A percentile compares a stretch with the other conserved stretches of the same genome.
phyloP scores from a whole-genome alignment of 192 early-diverging fungal species.

The Umbelopsis sp. region DNA sequence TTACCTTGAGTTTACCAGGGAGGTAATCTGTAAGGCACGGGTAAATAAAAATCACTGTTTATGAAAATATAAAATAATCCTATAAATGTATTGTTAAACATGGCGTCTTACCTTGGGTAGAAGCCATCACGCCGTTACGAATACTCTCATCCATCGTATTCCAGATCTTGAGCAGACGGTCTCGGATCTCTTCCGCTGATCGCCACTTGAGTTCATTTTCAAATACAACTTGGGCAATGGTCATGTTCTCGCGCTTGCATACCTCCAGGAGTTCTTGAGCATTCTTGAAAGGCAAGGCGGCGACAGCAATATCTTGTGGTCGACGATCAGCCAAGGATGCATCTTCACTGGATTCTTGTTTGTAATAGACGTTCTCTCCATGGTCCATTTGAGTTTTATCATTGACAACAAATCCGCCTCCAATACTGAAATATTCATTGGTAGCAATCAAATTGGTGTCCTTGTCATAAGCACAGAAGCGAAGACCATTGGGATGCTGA shows the following conservation, averaged over 20 bases:
- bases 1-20: constrained; percentile 81
- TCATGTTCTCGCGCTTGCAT: constrained; percentile 80
- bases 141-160: constrained; percentile 90
- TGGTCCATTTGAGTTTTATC: constrained; percentile 81
- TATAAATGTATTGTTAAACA: no score
- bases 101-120: constrained; percentile 24
- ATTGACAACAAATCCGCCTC: constrained; percentile 95
- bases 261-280: constrained; percentile 77
- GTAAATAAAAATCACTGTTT: background rate
- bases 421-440: constrained; percentile 96
- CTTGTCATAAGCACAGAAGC: constrained; percentile 84
- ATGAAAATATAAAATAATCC: no score
- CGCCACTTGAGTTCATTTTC: constrained; percentile 94
- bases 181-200: constrained; percentile 76
- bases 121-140: constrained; percentile 70
- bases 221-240: constrained; percentile 95
- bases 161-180: constrained; percentile 81
- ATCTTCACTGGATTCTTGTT: constrained; percentile 34
- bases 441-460: constrained; percentile 86
- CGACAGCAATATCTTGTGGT: constrained; percentile 72
- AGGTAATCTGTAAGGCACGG: constrained; percentile 46
- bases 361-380: constrained; percentile 58
- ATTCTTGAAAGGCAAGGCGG: constrained; percentile 83
- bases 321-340: constrained; percentile 52
- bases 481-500: constrained; percentile 96